Percentiles rank a stretch among this genome's conserved stretches.
phyloP scores from a whole-genome alignment of 768 basidiomycete genomes.

The Hebeloma cylindrosporum region DNA sequence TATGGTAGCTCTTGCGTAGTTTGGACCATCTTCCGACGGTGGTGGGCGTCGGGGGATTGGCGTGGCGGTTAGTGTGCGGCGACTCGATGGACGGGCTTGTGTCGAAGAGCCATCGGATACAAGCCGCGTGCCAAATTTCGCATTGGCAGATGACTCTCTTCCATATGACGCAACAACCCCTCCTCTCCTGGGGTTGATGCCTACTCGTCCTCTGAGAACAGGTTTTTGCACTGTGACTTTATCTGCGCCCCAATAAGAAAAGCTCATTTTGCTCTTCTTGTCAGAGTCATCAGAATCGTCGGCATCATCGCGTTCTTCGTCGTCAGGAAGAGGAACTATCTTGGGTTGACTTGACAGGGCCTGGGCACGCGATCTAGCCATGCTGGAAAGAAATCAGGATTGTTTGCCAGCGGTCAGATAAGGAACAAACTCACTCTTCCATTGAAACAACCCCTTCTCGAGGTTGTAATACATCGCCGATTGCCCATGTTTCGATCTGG shows the following conservation, averaged over 20 bases:
- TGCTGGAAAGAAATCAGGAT: too few species aligned
- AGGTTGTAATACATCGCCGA: constrained; percentile 73
- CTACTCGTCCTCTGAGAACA: constrained; percentile 48
- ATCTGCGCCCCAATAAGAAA: constrained; percentile 92
- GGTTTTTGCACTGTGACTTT: constrained; percentile 87
- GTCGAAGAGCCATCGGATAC: constrained; percentile 62
- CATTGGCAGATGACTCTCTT: constrained; percentile 83
- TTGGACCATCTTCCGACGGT: constrained; percentile 62
- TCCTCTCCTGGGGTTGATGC: constrained; percentile 42
- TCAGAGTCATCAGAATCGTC: constrained; percentile 82
- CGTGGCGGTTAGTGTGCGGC: constrained; percentile 52
- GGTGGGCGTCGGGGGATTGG: constrained; percentile 44
- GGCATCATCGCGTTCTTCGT: constrained; percentile 55
- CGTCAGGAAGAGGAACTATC: constrained; percentile 69
- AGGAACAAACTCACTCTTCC: constrained; percentile 71
- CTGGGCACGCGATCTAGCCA: constrained; percentile 68
- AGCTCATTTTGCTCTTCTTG: constrained; percentile 91
- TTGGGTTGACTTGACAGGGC: constrained; percentile 58
- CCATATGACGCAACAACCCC: constrained; percentile 58
- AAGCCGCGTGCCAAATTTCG: constrained; percentile 88
- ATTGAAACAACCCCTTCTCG: constrained; percentile 81
- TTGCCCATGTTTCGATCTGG: constrained; percentile 87
- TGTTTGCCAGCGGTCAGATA: too few species aligned
- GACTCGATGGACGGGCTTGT: constrained; percentile 59
- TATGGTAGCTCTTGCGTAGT: constrained; percentile 68